Base-by-base conservation (phyloP, 192 early-diverging fungal genomes). In the Borealophlyctis nickersoniae region DNA sequence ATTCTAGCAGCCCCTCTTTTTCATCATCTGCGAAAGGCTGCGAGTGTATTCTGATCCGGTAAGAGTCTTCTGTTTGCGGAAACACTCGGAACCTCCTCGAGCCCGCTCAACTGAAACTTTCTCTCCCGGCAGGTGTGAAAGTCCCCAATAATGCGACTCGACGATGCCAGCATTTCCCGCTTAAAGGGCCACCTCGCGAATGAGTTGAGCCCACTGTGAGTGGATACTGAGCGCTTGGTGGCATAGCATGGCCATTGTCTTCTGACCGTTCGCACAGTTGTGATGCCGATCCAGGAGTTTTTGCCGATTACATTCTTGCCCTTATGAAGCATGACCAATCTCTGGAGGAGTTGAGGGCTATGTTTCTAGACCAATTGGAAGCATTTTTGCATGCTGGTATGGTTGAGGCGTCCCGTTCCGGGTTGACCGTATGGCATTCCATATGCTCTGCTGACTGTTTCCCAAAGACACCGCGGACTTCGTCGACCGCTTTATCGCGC, bases 271-370 rank as follows among this genome's bases (percentile, higher is more conserved):
- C 1, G 36, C 35, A 9, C 55, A 78, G 72, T 24, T 72, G 62
- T 49, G 79, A 81, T 30, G 76, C 76, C 9, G 91, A 92, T 70
- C 88, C 88, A 16, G 70, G 65, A n/a, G 87, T 89, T 31, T 59
- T 92, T 23, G 86, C 91, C 5, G 85, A 92, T 29, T 93, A 92
- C 71, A 82, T 91, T 31, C 70, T 92, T 39, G 91, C 91, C 2
- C 71, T 93, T 19, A 66, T 93, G n/a, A 79, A 77, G 31, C 86
- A 89, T 45, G 84, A 91, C 45, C 79, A 86, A 48, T 57, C 78
- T 4, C 72, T 73, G 13, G 61, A 64, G 1, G 89, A 84, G 19
- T 65, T 92, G n/a, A 82, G 78, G 56, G 59, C 64, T 19, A 63
- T 81, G 1, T 83, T 82, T 54, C 62, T 77, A 16, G 76, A 80